Base-by-base conservation (phyloP, 176 grass and related monocot species). In the Pontederia paniculata region DNA sequence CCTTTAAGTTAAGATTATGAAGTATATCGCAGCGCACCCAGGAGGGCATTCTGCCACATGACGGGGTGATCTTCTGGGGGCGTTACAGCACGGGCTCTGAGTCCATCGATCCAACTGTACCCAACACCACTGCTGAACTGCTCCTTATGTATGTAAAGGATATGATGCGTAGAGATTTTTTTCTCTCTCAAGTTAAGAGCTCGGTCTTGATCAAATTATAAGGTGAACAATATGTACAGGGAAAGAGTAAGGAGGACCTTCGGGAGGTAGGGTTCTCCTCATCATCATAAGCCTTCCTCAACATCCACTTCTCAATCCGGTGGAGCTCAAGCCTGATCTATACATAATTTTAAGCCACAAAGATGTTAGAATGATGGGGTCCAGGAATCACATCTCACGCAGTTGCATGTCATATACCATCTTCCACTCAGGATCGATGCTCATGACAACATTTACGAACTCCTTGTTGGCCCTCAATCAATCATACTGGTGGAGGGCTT, bases 41-140 rank as follows among this genome's bases (percentile, higher is more conserved):
- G 45, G 18, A 31, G 19, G 21, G 14, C 0, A 47, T 16, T 25
- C 1, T 53, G 31, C 72, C 67, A 84, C 89, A 74, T 98, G 93
- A 21, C 65, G 60, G 1, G 85, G n/a, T n/a, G n/a, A n/a, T n/a
- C n/a, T n/a, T n/a, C n/a, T n/a, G n/a, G n/a, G n/a, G n/a, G n/a
- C n/a, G n/a, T n/a, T n/a, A n/a, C 83, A 2, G 86, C 89, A 72
- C 88, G 85, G 15, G 94, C 37, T 49, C 91, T 98, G 15, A 93
- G 94, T 8, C 94, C 94, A 56, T 98, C 94, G 58, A 98, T 98
- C 94, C 94, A 98, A 69, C 65, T 88, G 57, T 93, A 98, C 1
- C 87, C 87, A 12, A 98, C 87, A 7, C 94, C 94, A 8, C 93
- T 87, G 17, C 94, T 98, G 80, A 98, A 98, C 19, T 98, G 94